These are phyloP conservation scores for Trichophaea hybrida DNA, from an alignment of 2,329 filamentous ascomycete genomes.

Conservation along the genomic window DNA sequence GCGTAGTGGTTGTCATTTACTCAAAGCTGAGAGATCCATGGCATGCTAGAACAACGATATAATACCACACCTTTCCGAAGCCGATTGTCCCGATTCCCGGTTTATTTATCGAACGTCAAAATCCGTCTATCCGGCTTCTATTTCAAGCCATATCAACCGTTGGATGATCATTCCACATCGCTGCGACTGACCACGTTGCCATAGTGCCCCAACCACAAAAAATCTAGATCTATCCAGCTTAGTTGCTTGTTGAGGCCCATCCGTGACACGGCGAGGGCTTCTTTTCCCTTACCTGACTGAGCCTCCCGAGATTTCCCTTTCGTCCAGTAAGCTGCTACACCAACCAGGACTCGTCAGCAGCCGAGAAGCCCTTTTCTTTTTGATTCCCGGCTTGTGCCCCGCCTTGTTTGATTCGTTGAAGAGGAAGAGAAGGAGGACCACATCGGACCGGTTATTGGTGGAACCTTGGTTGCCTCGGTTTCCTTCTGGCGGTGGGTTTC, in stretches of 20 bases:
- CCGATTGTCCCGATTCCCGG: neutral
- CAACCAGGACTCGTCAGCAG: neutral
- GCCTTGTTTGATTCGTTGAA: neutral
- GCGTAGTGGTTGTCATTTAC: neutral
- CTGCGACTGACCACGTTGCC: neutral
- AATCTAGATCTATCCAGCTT: neutral
- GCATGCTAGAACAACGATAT: neutral
- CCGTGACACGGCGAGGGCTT: neutral
- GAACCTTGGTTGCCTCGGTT: neutral
- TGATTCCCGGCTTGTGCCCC: neutral
- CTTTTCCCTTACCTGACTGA: neutral
- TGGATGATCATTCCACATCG: neutral
- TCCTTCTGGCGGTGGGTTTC: neutral
- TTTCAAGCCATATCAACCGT: constrained; percentile 1
- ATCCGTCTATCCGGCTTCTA: neutral
- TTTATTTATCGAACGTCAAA: neutral
- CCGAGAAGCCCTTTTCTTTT: neutral
- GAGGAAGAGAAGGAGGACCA: neutral
- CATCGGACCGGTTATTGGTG: neutral
- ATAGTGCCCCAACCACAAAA: neutral
- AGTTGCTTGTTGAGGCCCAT: neutral
- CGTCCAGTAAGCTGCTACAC: neutral
- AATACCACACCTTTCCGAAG: neutral
- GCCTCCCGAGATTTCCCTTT: no score
- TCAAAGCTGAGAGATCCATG: neutral